Conservation (phyloP, 176 grass and related monocot species). For the Alopecurus myosuroides region DNA sequence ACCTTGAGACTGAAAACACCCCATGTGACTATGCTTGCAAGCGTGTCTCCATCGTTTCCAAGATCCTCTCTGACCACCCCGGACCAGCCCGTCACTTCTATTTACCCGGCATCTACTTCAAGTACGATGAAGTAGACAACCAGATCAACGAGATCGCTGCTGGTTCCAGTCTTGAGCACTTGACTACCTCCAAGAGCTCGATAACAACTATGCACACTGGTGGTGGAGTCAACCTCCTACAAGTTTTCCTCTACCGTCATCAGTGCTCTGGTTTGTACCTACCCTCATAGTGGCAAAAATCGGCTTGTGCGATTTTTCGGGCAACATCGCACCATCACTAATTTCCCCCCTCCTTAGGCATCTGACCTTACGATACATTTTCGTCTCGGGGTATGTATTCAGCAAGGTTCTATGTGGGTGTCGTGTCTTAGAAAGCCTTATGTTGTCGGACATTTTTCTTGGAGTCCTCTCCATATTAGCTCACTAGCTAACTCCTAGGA, state of each 20-base stretch:
- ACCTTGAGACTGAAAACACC: background rate
- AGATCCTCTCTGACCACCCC: background rate
- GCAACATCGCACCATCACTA: background rate
- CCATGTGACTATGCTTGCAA: background rate
- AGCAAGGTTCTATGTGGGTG: background rate
- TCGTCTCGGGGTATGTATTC: background rate
- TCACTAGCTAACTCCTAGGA: background rate
- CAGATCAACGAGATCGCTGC: background rate
- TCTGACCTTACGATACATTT: background rate
- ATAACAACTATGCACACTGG: background rate
- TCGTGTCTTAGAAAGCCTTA: background rate
- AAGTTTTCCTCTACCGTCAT: background rate
- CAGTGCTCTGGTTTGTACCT: background rate
- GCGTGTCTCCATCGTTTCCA: background rate
- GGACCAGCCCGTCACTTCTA: background rate
- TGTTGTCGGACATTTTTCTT: background rate
- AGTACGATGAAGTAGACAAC: background rate
- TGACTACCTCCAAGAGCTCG: background rate
- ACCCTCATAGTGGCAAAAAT: background rate
- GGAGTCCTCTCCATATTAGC: background rate
- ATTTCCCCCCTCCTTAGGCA: background rate
- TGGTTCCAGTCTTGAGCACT: background rate
- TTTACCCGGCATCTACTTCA: background rate
- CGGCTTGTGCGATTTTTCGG: background rate
- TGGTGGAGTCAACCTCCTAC: background rate